Base-by-base conservation (phyloP, 1,284 basidiomycete genomes). In the Thelephora terrestris region DNA sequence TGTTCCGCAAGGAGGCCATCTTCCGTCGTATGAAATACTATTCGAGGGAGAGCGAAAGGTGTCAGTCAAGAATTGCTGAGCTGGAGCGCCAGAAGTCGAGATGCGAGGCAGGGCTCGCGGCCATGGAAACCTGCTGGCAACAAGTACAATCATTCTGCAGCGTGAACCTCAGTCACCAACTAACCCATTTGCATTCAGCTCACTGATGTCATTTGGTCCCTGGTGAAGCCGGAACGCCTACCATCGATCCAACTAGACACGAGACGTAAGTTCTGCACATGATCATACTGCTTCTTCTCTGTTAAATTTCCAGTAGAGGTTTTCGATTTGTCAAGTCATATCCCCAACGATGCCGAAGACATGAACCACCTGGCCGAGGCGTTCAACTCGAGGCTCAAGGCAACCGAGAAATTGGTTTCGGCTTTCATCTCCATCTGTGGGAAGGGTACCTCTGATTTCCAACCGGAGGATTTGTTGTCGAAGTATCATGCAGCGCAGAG, bases 21-120 rank as follows among this genome's bases (percentile, higher is more conserved):
- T 95, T 83, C 64, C 76, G 93, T 44, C 78, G 91, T 53, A 93
- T 97, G 91, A 85, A 79, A 59, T 81, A 93, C 58, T 94, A 95
- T 64, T 82, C 85, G 47, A 79, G 91, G 50, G 84, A 91, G 65
- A 75, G 83, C 61, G 79, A 87, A 58, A 78, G 83, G 45, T 81
- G 80, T 55, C 72, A 79, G 55, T 67, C 70, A 58, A 76, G 78
- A 53, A 81, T 90, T 46, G 74, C 76, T 53, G 81, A 88, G 55
- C 64, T 94, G 40, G 86, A 92, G 64, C 76, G 74, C 55, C 76
- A 82, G 56, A 81, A 83, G 62, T 75, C 70, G 50, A 79, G 79
- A 9, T 85, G 85, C 57, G 86, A 93, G 62, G 84, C 84, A 2
- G 82, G 83, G 47, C 64, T 93, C 50, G 81, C 85, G 44, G 85